These are phyloP conservation scores for Salvia hispanica DNA, from an alignment of 257 asterid species.

Conservation along the genomic window DNA sequence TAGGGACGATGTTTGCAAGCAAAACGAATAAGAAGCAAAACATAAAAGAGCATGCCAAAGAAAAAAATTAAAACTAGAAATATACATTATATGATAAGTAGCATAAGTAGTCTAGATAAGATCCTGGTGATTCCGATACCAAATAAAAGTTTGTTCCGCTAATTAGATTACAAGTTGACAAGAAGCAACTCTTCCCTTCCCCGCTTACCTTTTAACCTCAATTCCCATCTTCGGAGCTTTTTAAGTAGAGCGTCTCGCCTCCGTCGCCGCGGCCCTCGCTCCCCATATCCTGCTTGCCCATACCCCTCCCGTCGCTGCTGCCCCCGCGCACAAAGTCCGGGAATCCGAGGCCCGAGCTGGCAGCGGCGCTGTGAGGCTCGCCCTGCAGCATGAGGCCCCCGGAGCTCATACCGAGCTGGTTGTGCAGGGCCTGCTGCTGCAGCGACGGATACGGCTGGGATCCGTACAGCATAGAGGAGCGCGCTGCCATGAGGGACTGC, in stretches of 20 bases:
- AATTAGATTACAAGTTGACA: constrained; percentile 34
- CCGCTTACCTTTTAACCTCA: constrained; percentile 25
- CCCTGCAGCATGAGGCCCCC: constrained; percentile 76
- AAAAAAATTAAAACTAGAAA: not conserved
- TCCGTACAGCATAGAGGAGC: constrained; percentile 75
- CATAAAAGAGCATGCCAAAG: no score
- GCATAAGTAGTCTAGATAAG: not conserved
- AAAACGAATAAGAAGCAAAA: no score
- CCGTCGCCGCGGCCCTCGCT: constrained; percentile 57
- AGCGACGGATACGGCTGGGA: constrained; percentile 73
- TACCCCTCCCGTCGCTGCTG: constrained; percentile 39
- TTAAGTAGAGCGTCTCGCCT: constrained; percentile 69
- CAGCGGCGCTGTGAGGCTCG: constrained; percentile 44
- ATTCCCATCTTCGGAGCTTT: constrained; percentile 60
- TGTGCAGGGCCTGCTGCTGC: constrained; percentile 75
- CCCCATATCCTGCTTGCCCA: constrained; percentile 70
- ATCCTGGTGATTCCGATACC: constrained; percentile 22
- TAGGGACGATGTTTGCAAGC: no score
- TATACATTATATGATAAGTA: not conserved
- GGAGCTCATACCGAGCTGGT: constrained; percentile 70
- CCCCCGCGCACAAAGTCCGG: constrained; percentile 46
- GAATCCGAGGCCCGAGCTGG: constrained; percentile 30
- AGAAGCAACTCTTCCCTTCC: constrained; percentile 7
- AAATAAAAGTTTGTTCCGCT: constrained; percentile 28
- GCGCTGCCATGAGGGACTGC: constrained; percentile 69